Conservation (phyloP, 495 filamentous ascomycete species). For the Aspergillus bridgeri region DNA sequence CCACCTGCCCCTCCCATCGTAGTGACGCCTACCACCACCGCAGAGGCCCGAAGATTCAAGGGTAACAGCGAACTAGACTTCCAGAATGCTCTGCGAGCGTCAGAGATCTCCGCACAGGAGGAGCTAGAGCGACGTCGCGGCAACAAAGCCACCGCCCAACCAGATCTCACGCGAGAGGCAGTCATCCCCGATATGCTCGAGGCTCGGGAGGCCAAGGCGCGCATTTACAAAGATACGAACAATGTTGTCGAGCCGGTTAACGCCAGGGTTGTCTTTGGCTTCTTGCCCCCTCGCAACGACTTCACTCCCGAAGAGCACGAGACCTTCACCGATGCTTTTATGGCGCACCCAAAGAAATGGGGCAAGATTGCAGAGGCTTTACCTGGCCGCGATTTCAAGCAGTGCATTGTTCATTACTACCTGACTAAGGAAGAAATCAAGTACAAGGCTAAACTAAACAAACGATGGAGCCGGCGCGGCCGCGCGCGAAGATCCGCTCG, state of each 20-base stretch:
- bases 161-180: conserved; percentile 81
- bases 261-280: conserved; percentile 68
- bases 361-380: conserved; percentile 77
- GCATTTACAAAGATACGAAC: conserved; percentile 67
- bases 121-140: conserved; percentile 66
- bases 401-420: conserved; percentile 95
- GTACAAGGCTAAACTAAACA: conserved; percentile 77
- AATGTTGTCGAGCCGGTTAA: conserved; percentile 63
- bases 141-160: conserved; percentile 62
- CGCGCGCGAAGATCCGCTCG: conserved; percentile 54
- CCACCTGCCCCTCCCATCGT: conserved; percentile 37
- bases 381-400: conserved; percentile 68
- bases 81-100: conserved; percentile 71
- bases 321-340: conserved; percentile 73
- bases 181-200: conserved; percentile 76
- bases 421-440: conserved; percentile 82
- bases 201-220: conserved; percentile 39
- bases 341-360: conserved; percentile 86
- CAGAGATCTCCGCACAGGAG: conserved; percentile 70
- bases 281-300: conserved; percentile 72
- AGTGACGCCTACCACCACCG: conserved; percentile 42
- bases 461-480: conserved; percentile 64
- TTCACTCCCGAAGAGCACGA: conserved; percentile 78
- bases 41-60: conserved; percentile 58
- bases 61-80: conserved; percentile 73